These are phyloP conservation scores for Steccherinum ochraceum DNA, from an alignment of 768 basidiomycete species.

Conservation along the genomic window DNA sequence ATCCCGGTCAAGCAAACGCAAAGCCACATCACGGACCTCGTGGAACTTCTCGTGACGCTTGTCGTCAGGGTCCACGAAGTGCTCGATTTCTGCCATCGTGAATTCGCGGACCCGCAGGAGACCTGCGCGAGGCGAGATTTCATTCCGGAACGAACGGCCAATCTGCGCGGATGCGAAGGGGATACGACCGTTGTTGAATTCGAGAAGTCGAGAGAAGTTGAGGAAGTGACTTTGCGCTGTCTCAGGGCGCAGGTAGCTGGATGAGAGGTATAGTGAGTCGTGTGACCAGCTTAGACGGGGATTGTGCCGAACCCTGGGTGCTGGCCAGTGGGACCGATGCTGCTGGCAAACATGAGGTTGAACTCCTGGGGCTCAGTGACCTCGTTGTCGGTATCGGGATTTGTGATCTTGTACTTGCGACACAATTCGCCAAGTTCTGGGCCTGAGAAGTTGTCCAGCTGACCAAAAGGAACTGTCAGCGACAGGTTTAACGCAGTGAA, in stretches of 20 bases:
- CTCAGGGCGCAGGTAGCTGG: constrained; percentile 91
- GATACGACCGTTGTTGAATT: constrained; percentile 95
- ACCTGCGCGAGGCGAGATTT: constrained; percentile 95
- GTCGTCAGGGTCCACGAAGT: constrained; percentile 93
- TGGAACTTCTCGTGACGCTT: constrained; percentile 83
- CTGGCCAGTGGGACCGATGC: constrained; percentile 96
- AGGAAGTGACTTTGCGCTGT: constrained; percentile 99
- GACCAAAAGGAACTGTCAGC: constrained; percentile 9
- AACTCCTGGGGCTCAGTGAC: constrained; percentile 91
- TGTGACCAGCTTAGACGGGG: neutral
- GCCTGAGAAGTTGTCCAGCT: constrained; percentile 95
- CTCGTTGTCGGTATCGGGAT: constrained; percentile 90
- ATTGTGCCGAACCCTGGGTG: constrained; percentile 70
- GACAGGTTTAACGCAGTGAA: constrained; percentile 3
- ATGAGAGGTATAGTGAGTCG: neutral
- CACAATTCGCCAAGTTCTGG: constrained; percentile 85
- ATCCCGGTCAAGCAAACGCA: constrained; percentile 75
- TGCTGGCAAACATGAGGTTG: constrained; percentile 98
- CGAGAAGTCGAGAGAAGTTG: constrained; percentile 94
- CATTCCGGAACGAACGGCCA: constrained; percentile 94
- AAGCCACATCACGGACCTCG: constrained; percentile 69
- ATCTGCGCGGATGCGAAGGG: constrained; percentile 98
- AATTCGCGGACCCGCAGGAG: constrained; percentile 97
- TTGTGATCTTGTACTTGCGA: constrained; percentile 69
- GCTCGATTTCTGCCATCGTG: constrained; percentile 99